A percentile compares a stretch with the other conserved stretches of the same genome.
These are phyloP conservation scores for Xylaria scruposa DNA, from an alignment of 495 filamentous ascomycete species.

Conservation along the genomic window DNA sequence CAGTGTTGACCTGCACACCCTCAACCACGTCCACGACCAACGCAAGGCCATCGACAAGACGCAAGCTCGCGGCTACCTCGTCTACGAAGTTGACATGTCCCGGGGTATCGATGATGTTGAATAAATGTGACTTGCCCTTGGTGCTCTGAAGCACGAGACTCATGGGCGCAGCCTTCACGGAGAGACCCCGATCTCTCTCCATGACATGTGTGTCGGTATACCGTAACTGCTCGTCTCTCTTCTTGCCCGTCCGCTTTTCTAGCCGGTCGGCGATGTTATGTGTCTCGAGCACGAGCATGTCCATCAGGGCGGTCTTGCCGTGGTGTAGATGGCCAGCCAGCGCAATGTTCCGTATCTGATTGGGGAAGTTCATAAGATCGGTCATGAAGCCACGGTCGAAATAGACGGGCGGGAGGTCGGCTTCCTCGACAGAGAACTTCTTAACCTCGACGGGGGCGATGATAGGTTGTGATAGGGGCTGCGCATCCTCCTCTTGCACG, in stretches of 20 bases:
- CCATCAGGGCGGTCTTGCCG: constrained; percentile 97
- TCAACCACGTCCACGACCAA: constrained; percentile 98
- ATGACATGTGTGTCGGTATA: constrained; percentile 93
- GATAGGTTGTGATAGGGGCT: constrained; percentile 89
- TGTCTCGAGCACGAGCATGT: constrained; percentile 95
- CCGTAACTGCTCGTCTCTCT: constrained; percentile 86
- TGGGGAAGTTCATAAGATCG: constrained; percentile 94
- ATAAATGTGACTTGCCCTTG: constrained; percentile 91
- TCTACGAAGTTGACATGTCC: constrained; percentile 99
- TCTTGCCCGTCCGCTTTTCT: constrained; percentile 79
- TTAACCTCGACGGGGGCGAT: constrained; percentile 92
- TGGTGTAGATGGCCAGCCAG: constrained; percentile 94
- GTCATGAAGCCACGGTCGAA: constrained; percentile 90
- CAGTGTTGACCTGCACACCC: constrained; percentile 94
- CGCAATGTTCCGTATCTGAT: constrained; percentile 91
- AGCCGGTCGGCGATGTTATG: constrained; percentile 81
- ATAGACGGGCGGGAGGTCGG: constrained; percentile 83
- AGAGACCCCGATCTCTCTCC: constrained; percentile 89
- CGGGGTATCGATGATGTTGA: constrained; percentile 95
- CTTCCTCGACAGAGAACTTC: constrained; percentile 93
- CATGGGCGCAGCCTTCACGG: constrained; percentile 94
- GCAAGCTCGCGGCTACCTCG: constrained; percentile 86
- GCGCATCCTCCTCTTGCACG: constrained; percentile 97
- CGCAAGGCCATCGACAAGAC: constrained; percentile 89
- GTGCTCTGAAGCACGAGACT: constrained; percentile 86